These are phyloP conservation scores for Taiozyma sp. DNA, from an alignment of 1,139 yeast genomes.

Conservation along the genomic window DNA sequence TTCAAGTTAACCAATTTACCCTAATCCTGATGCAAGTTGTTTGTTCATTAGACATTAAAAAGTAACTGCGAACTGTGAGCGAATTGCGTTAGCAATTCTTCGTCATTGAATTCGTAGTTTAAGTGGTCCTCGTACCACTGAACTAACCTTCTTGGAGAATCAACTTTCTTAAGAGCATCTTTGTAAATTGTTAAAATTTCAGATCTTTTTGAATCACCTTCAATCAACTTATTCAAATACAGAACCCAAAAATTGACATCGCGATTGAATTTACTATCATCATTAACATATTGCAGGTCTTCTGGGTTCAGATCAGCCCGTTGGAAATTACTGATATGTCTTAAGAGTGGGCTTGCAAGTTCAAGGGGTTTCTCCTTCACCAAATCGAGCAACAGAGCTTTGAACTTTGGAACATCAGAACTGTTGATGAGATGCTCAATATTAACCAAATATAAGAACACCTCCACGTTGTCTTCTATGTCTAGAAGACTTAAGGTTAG, in stretches of 20 bases:
- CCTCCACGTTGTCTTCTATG: conserved; percentile 27
- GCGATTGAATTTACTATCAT: conserved; percentile 4
- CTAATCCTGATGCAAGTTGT: not conserved
- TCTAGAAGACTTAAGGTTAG: conserved; percentile 27
- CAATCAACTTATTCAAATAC: conserved; percentile 5
- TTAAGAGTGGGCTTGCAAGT: not conserved
- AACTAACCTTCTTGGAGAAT: not conserved
- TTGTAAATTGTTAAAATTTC: not conserved
- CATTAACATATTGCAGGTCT: conserved; percentile 2
- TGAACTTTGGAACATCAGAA: not conserved
- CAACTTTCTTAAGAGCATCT: not conserved
- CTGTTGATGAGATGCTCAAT: conserved; percentile 10
- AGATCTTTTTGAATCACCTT: not conserved
- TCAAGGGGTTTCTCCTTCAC: not conserved
- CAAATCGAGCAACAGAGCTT: conserved; percentile 15
- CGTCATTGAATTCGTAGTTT: not conserved
- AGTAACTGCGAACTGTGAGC: not conserved
- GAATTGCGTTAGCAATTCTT: not conserved
- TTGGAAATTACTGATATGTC: not conserved
- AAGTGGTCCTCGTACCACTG: conserved; percentile 7
- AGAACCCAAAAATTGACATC: conserved; percentile 12
- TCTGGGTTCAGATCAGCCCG: not conserved
- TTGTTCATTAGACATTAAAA: not conserved
- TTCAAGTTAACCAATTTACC: not conserved
- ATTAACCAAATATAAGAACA: conserved; percentile 29